These are phyloP conservation scores for Phytopythium helicoides DNA, from an alignment of 352 stramenopile genomes.

Conservation along the genomic window DNA sequence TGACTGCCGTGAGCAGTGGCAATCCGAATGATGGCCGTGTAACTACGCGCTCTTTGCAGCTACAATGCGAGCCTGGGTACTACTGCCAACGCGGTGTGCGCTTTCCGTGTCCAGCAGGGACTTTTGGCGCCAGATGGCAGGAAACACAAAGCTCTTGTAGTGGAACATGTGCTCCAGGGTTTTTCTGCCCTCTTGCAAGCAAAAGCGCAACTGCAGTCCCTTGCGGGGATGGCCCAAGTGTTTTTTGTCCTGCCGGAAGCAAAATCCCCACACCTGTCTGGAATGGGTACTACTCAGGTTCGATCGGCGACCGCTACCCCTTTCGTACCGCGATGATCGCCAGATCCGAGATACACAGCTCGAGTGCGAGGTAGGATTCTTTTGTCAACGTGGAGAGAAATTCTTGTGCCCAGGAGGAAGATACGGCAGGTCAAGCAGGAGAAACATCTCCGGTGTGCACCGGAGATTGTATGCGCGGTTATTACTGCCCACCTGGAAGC, in stretches of 20 bases:
- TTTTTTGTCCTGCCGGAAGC: slow-evolving; percentile 70
- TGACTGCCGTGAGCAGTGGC: slow-evolving; percentile 1
- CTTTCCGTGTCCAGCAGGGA: slow-evolving; percentile 50
- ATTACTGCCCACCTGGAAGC: slow-evolving; percentile 60
- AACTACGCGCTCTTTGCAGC: slow-evolving; percentile 42
- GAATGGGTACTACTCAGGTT: slow-evolving; percentile 64
- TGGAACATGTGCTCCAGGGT: slow-evolving; percentile 45
- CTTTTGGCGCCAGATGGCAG: slow-evolving; percentile 23
- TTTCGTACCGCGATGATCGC: slow-evolving; percentile 20
- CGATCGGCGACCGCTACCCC: slow-evolving; percentile 9
- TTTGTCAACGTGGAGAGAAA: slow-evolving; percentile 49
- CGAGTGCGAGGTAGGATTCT: slow-evolving; percentile 64
- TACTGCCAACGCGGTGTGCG: slow-evolving; percentile 53
- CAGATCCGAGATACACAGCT: slow-evolving; percentile 41
- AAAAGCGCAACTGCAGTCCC: slow-evolving; percentile 30
- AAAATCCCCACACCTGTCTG: slow-evolving; percentile 43
- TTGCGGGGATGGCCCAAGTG: slow-evolving; percentile 30
- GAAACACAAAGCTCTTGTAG: slow-evolving; percentile 40
- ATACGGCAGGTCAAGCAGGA: slow-evolving; percentile 37
- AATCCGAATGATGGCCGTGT: slow-evolving; percentile 24
- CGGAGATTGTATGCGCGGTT: slow-evolving; percentile 58
- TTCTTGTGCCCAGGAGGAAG: slow-evolving; percentile 60
- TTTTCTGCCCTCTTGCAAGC: slow-evolving; percentile 60
- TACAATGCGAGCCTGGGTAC: slow-evolving; percentile 59
- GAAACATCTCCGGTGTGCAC: slow-evolving; percentile 60